These are phyloP conservation scores for Aspergillus calidoustus DNA, from an alignment of 2,329 filamentous ascomycete genomes.

Conservation along the genomic window DNA sequence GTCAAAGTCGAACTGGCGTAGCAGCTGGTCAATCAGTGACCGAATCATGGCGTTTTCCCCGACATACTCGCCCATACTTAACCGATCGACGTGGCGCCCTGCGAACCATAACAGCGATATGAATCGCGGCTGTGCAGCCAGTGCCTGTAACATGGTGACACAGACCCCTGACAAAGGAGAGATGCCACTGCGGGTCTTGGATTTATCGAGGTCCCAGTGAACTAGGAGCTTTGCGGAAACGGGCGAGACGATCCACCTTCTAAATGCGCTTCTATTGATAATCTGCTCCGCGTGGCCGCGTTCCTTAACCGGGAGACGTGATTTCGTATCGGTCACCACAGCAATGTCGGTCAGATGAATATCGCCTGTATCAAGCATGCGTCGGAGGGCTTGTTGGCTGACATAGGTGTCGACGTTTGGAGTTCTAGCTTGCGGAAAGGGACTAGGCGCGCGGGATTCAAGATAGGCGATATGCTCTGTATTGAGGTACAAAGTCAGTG, in stretches of 20 bases:
- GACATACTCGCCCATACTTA: background rate
- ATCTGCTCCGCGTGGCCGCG: background rate
- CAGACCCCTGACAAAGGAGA: background rate
- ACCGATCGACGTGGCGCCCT: background rate
- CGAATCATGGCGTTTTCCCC: background rate
- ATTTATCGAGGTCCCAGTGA: background rate
- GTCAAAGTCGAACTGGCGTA: slow-evolving; percentile 2
- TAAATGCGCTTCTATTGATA: background rate
- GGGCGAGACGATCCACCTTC: background rate
- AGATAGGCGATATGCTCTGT: background rate
- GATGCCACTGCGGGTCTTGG: background rate
- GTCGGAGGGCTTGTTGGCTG: background rate
- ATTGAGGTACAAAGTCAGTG: background rate
- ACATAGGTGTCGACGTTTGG: background rate
- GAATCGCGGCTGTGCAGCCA: background rate
- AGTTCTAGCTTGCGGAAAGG: background rate
- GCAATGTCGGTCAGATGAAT: background rate
- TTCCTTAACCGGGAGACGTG: background rate
- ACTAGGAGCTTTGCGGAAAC: background rate
- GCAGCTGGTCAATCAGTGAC: background rate
- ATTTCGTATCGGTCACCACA: background rate
- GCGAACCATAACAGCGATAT: background rate
- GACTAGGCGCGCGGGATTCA: background rate
- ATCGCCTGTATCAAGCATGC: background rate
- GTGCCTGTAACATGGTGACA: background rate